Base-by-base conservation (phyloP, 1,284 basidiomycete species). In the Gymnopus androsaceus region DNA sequence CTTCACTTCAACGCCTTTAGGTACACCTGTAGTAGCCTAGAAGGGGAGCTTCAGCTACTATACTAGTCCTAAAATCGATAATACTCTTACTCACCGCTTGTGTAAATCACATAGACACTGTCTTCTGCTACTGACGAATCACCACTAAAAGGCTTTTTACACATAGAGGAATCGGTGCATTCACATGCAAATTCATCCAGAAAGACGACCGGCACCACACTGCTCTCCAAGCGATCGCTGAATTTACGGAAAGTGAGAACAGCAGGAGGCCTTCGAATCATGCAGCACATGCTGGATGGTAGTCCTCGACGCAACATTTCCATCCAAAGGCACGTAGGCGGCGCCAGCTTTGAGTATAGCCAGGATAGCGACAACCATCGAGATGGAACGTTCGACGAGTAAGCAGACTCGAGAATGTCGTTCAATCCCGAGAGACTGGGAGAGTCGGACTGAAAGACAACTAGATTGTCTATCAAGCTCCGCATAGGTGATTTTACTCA, bases 21-120 rank as follows among this genome's bases (percentile, higher is more conserved):
- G 82, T 40, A 77, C 74, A 1, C 81, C 81, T 21, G 82, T 84
- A 11, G 82, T 84, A 31, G 82, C 82, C 41, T 42, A 27, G 17
- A 15, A n/a, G 41, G 28, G 1, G 11, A 42, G 14, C 25, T 15
- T 25, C 27, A 30, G 51, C 9, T 41, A 19, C 55, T 27, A 59
- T 38, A 27, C 15, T 37, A 42, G 17, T 7, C 15, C 14, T 15
- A 7, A 38, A 17, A 17, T 34, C 17, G 21, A 33, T 36, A 56
- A 28, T 54, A 25, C 58, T 7, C 4, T 30, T 40, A 47, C 76
- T 54, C 63, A 83, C 83, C 83, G 46, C 81, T 82, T 7, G 82
- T 84, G 63, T 84, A 85, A 52, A 85, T 84, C 36, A 83, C 77
- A 68, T 84, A 84, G 11, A 75, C 77, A 37, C 76, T 77, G 61